Conservation (phyloP, 495 filamentous ascomycete genomes). For the Penicillium paradoxum region DNA sequence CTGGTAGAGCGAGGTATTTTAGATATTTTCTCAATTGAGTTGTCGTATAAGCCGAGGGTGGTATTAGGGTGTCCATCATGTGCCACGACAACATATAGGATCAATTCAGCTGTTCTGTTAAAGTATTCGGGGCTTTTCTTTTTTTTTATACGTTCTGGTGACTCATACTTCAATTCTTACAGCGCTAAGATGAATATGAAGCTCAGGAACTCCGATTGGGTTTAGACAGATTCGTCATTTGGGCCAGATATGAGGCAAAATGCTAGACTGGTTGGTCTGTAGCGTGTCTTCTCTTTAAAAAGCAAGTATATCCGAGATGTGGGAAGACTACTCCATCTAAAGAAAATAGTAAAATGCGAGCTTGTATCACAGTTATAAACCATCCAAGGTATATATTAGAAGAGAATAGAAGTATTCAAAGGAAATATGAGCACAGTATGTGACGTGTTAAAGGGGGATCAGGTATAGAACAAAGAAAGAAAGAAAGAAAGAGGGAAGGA, state of each 20-base stretch:
- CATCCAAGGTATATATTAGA: neutral
- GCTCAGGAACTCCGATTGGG: neutral
- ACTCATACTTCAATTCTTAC: neutral
- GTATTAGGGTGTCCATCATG: neutral
- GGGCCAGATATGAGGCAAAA: neutral
- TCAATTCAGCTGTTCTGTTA: too few relatives aligned
- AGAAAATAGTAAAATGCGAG: neutral
- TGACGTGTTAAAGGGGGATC: slow-evolving; percentile 1
- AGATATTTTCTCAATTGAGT: slow-evolving; percentile 22
- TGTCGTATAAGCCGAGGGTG: slow-evolving; percentile 14
- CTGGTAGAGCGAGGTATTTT: slow-evolving; percentile 18
- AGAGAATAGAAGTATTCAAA: neutral
- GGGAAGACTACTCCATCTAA: too few relatives aligned
- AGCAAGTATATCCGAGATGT: neutral
- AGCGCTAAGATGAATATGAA: neutral
- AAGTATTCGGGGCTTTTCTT: too few relatives aligned
- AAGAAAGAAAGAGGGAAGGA: neutral
- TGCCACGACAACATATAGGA: too few relatives aligned
- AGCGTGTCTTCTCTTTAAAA: neutral
- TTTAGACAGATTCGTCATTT: neutral
- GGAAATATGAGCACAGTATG: neutral
- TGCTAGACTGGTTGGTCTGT: neutral
- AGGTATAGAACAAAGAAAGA: neutral
- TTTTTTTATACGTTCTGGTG: too few relatives aligned
- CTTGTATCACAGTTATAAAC: neutral